Conservation (phyloP, 148 eudicot genomes). For the Oxyria digyna region DNA sequence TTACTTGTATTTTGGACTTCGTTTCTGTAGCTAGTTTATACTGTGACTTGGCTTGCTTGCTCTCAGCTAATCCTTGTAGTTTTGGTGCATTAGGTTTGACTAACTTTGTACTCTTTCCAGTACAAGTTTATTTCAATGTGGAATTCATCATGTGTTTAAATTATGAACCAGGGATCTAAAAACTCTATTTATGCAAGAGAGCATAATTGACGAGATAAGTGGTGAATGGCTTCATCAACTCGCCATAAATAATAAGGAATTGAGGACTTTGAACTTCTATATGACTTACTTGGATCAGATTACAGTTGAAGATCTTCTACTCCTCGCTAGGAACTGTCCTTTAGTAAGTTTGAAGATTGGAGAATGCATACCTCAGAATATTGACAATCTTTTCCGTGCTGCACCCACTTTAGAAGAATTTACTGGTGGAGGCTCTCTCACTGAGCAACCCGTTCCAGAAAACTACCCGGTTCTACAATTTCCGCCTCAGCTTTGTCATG, state of each 20-base stretch:
- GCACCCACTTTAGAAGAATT: slow-evolving; percentile 69
- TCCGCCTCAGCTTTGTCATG: slow-evolving; percentile 40
- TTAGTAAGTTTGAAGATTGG: slow-evolving; percentile 60
- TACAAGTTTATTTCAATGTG: not conserved
- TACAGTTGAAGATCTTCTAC: slow-evolving; percentile 46
- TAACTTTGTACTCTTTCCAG: not conserved
- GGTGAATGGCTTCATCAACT: slow-evolving; percentile 85
- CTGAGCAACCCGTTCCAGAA: slow-evolving; percentile 31
- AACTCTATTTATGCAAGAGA: slow-evolving; percentile 71
- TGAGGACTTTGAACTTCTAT: slow-evolving; percentile 73
- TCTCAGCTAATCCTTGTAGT: not conserved
- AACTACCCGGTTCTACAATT: slow-evolving; percentile 36
- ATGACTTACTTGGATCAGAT: slow-evolving; percentile 54
- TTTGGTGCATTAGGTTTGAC: not conserved
- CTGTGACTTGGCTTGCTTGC: not conserved
- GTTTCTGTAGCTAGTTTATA: not conserved
- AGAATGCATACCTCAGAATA: slow-evolving; percentile 55
- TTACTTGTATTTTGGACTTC: not conserved
- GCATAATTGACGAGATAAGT: slow-evolving; percentile 39
- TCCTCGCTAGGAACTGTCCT: slow-evolving; percentile 68
- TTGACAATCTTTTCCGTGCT: slow-evolving; percentile 40
- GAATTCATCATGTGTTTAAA: not conserved
- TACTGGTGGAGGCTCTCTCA: slow-evolving; percentile 56
- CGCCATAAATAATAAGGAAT: slow-evolving; percentile 55
- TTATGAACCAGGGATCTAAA: slow-evolving; percentile 39